Base-by-base conservation (phyloP, 768 basidiomycete genomes). In the Psilocybe cyanescens region DNA sequence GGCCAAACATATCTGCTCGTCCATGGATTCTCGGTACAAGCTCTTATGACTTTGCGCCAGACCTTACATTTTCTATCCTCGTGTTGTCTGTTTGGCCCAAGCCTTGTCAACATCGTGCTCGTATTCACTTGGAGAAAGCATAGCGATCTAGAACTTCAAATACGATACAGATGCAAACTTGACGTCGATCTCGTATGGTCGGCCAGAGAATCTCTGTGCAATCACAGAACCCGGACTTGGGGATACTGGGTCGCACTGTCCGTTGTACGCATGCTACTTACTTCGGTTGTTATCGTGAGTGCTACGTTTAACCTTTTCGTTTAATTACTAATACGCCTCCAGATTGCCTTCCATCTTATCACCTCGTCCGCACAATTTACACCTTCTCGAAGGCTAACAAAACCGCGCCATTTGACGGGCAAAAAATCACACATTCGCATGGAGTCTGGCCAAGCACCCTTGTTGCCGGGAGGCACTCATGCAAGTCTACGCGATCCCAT, bases 111-210 rank as follows among this genome's bases (percentile, higher is more conserved):
- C 67, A 59, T 91, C 30, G 78, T 78, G 11, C 74, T 91, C n/a
- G 76, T 88, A 24, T 74, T 81, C 37, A 59, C 80, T 6, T 90
- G 87, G 88, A 81, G 77, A 65, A 74, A 76, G 17, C 70, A 76
- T 11, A 59, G 76, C 3, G 72, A 76, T 50, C 39, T 69, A 30
- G 79, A 72, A 48, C 68, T 84, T 17, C 75, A 77, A 45, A 67
- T 80, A 9, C 56, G 71, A 65, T 53, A 75, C 60, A 79, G 85
- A 17, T 92, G 91, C 62, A 70, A 73, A 39, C 78, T 89, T 75
- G 86, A 90, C 63, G 75, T 91, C 45, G 91, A 92, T 67, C 78
- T 89, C 41, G 76, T 87, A 3, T 92, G 91, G 91, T 81, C 84
- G 4, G 76, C 78, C 11, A 70, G 75, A 12, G 63, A 65, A 47